Conservation (phyloP, 176 grass and related monocot genomes). For the Puccinellia tenuiflora region DNA sequence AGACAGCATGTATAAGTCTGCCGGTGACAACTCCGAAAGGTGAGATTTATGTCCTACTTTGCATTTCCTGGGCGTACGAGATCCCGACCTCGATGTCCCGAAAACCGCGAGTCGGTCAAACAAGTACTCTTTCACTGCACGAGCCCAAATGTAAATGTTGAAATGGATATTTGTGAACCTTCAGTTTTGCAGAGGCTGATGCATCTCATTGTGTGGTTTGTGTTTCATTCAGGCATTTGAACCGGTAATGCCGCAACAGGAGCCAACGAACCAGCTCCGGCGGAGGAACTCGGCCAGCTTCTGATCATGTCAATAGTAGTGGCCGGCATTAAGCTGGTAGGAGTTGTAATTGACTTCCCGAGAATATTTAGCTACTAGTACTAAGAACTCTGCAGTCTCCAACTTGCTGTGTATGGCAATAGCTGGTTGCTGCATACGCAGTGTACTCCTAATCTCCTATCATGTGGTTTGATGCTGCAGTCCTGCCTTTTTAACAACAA, state of each 20-base stretch:
- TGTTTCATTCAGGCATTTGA: slow-evolving; percentile 46
- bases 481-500: neutral
- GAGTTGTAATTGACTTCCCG: slow-evolving; percentile 26
- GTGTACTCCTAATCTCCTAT: slow-evolving; percentile 3
- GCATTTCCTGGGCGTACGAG: slow-evolving; percentile 2
- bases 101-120: neutral
- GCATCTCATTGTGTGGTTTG: neutral
- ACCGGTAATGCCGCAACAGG: slow-evolving; percentile 49
- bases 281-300: slow-evolving; percentile 69
- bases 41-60: slow-evolving; percentile 23
- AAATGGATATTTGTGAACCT: neutral
- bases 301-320: slow-evolving; percentile 48
- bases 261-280: slow-evolving; percentile 52
- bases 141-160: neutral
- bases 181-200: neutral
- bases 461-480: neutral
- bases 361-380: slow-evolving; percentile 29
- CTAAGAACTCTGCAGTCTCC: slow-evolving; percentile 26
- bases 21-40: slow-evolving; percentile 29
- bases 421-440: slow-evolving; percentile 6
- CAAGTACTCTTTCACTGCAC: neutral
- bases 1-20: slow-evolving; percentile 31
- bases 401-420: slow-evolving; percentile 21
- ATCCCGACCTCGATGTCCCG: neutral
- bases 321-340: slow-evolving; percentile 3